Conservation (phyloP, 106 monocot genomes). For the Dendrobium catenatum region DNA sequence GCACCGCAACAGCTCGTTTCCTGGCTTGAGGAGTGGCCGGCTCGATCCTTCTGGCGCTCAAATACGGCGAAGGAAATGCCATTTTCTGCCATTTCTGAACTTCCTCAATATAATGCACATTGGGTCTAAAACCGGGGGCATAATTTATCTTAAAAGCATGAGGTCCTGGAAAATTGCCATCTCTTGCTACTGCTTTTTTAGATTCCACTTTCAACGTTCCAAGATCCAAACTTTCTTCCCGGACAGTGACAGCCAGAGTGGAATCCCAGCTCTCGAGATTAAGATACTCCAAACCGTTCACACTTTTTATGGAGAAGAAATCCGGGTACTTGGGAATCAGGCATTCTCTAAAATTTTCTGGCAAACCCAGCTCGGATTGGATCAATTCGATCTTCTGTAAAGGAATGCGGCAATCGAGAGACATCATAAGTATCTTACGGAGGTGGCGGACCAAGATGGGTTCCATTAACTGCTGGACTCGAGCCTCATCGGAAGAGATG, state of each 20-base stretch:
- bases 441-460: slow-evolving; percentile 65
- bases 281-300: slow-evolving; percentile 42
- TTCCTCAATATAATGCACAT: slow-evolving; percentile 59
- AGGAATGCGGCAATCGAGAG: slow-evolving; percentile 74
- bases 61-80: slow-evolving; percentile 84
- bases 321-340: slow-evolving; percentile 61
- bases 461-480: slow-evolving; percentile 60
- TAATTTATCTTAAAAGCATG: slow-evolving; percentile 66
- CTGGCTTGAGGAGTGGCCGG: slow-evolving; percentile 70
- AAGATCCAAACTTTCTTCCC: slow-evolving; percentile 64
- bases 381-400: slow-evolving; percentile 72
- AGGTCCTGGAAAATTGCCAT: slow-evolving; percentile 63
- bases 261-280: slow-evolving; percentile 94
- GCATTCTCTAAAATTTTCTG: slow-evolving; percentile 30
- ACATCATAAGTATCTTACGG: slow-evolving; percentile 86
- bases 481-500: slow-evolving; percentile 39
- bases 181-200: slow-evolving; percentile 28
- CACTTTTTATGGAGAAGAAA: slow-evolving; percentile 38
- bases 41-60: slow-evolving; percentile 59
- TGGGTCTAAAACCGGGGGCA: slow-evolving; percentile 71
- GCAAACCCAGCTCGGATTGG: slow-evolving; percentile 57
- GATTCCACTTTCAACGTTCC: background rate
- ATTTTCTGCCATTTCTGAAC: slow-evolving; percentile 82
- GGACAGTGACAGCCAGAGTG: slow-evolving; percentile 56
- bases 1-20: slow-evolving; percentile 75